These are phyloP conservation scores for Phytopythium oedochilum DNA, from an alignment of 352 stramenopile species.

Conservation along the genomic window DNA sequence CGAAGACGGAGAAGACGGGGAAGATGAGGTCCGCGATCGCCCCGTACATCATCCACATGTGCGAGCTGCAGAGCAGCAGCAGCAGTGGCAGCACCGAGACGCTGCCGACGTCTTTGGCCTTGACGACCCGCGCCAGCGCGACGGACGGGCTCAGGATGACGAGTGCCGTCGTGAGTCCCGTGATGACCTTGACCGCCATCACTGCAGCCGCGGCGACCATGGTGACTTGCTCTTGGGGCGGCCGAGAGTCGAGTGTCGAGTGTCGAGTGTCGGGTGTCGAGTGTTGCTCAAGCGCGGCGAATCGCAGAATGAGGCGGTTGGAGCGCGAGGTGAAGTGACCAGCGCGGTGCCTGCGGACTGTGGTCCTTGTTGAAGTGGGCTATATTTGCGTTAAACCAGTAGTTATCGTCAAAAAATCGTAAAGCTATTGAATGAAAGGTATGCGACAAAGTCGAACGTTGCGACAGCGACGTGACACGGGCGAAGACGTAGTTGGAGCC, in stretches of 20 bases:
- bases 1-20: conserved; percentile 30
- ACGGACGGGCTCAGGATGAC: conserved; percentile 37
- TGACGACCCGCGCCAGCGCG: conserved; percentile 34
- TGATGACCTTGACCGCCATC: conserved; percentile 24
- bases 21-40: conserved; percentile 13
- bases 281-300: no score
- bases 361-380: not conserved
- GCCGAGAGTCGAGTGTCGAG: not conserved
- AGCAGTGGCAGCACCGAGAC: conserved; percentile 31
- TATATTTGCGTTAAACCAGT: no score
- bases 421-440: not conserved
- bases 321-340: not conserved
- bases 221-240: no score
- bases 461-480: not conserved
- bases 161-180: conserved; percentile 23
- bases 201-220: conserved; percentile 17
- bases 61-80: conserved; percentile 29
- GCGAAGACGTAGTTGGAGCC: not conserved
- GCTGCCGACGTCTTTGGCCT: conserved; percentile 28
- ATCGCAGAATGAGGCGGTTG: not conserved
- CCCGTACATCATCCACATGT: conserved; percentile 20
- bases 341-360: no score
- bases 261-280: not conserved
- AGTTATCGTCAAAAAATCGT: not conserved
- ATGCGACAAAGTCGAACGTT: not conserved